phyloP scores from a whole-genome alignment of 768 basidiomycete species.

The Hemileccinum rubropunctum region DNA sequence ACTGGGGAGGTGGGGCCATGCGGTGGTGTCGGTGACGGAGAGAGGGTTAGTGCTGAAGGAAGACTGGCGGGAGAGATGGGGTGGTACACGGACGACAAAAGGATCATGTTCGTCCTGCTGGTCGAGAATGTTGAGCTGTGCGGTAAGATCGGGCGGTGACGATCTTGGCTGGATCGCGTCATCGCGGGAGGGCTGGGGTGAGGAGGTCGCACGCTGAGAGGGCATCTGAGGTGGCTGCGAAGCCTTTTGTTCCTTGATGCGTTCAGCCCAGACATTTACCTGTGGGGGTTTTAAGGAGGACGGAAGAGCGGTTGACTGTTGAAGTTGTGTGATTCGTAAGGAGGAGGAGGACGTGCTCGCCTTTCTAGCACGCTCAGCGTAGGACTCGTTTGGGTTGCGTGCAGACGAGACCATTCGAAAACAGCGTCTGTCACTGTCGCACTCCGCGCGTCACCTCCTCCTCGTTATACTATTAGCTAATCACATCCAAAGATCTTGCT shows the following conservation, averaged over 20 bases:
- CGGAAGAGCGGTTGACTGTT: not conserved
- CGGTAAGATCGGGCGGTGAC: conserved; percentile 12
- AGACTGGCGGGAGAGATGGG: conserved; percentile 31
- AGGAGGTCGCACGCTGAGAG: conserved; percentile 11
- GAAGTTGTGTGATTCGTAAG: no score
- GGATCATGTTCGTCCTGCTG: conserved; percentile 38
- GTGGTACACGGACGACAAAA: conserved; percentile 41
- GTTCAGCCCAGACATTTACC: conserved; percentile 43
- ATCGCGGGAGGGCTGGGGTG: conserved; percentile 13
- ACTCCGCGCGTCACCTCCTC: conserved; percentile 18
- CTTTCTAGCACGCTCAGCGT: conserved; percentile 54
- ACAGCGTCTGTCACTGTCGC: conserved; percentile 23
- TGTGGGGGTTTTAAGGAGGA: conserved; percentile 18
- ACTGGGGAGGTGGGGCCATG: conserved; percentile 21
- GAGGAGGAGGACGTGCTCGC: conserved; percentile 25
- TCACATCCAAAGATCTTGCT: conserved; percentile 14
- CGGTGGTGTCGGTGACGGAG: conserved; percentile 14
- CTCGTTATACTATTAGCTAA: conserved; percentile 15
- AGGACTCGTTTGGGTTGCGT: conserved; percentile 48
- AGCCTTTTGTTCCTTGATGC: conserved; percentile 40
- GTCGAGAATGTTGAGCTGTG: conserved; percentile 22
- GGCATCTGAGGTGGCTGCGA: conserved; percentile 2
- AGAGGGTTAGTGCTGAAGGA: conserved; percentile 25
- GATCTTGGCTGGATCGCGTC: conserved; percentile 20
- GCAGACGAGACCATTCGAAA: conserved; percentile 32